A percentile compares a stretch with the other conserved stretches of the same genome.
phyloP scores from a whole-genome alignment of 352 stramenopile species.

The Phytophthora lateralis region DNA sequence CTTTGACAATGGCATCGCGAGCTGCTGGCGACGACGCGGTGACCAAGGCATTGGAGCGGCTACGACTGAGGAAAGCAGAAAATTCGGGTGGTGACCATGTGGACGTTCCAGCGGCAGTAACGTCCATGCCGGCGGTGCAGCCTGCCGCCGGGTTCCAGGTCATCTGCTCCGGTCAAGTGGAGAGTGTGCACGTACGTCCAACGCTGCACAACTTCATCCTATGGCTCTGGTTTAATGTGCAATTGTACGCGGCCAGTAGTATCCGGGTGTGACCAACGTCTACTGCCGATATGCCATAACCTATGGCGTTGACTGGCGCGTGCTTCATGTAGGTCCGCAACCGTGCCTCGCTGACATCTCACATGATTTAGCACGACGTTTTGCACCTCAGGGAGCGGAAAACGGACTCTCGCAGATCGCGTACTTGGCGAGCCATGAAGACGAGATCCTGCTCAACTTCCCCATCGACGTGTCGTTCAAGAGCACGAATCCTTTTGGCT shows the following conservation, averaged over 20 bases:
- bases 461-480: slow-evolving; percentile 96
- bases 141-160: slow-evolving; percentile 53
- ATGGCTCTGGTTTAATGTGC: background rate
- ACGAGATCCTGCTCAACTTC: slow-evolving; percentile 93
- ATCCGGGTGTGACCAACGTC: slow-evolving; percentile 80
- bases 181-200: slow-evolving; percentile 52
- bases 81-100: background rate
- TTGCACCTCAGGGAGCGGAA: slow-evolving; percentile 60
- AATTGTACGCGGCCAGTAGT: slow-evolving; percentile 35
- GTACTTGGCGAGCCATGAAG: slow-evolving; percentile 56
- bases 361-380: background rate
- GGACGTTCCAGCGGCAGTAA: slow-evolving; percentile 1
- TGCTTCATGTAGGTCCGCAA: slow-evolving; percentile 72
- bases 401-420: slow-evolving; percentile 90
- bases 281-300: slow-evolving; percentile 94
- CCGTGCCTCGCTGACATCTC: background rate
- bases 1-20: slow-evolving; percentile 24
- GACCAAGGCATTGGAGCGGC: slow-evolving; percentile 28
- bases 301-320: slow-evolving; percentile 92
- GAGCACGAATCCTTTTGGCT: slow-evolving; percentile 94
- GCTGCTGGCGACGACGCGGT: slow-evolving; percentile 23
- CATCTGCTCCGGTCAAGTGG: slow-evolving; percentile 65
- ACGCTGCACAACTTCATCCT: background rate
- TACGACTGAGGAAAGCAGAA: slow-evolving; percentile 14
- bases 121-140: slow-evolving; percentile 23